A percentile compares a stretch with the other conserved stretches of the same genome.
Conservation (phyloP, 148 eudicot genomes). For the Rhododendron henanense region DNA sequence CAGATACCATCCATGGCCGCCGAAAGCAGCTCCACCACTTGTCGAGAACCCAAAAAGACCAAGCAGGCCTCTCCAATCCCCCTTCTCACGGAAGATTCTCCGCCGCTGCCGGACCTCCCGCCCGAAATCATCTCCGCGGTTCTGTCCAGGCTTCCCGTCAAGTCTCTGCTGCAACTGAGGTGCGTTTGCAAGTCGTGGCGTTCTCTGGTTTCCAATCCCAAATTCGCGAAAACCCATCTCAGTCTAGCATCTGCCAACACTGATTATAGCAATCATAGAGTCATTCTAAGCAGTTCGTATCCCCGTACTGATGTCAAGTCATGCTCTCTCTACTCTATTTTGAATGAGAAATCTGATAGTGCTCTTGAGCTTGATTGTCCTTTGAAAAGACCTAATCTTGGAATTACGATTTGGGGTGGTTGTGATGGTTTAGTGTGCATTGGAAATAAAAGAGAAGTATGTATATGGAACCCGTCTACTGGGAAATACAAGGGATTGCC, state of each 20-base stretch:
- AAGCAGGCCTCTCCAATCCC: neutral
- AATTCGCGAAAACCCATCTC: neutral
- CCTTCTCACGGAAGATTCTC: neutral
- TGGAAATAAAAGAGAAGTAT: neutral
- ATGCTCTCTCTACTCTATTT: neutral
- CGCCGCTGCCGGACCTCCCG: neutral
- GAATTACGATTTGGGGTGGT: neutral
- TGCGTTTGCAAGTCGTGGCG: neutral
- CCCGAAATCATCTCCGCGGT: neutral
- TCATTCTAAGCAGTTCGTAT: neutral
- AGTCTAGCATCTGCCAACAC: neutral
- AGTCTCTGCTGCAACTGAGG: neutral
- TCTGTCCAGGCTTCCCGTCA: neutral
- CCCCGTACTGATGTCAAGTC: neutral
- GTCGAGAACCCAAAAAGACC: neutral
- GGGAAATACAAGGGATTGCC: conserved; percentile 10
- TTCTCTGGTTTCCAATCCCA: neutral
- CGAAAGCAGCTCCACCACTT: neutral
- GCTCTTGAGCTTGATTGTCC: neutral
- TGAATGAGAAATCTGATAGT: neutral
- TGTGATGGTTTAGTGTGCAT: neutral
- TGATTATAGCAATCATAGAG: neutral
- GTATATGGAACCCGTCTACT: neutral
- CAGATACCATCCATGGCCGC: neutral
- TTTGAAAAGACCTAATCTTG: neutral